phyloP scores from a whole-genome alignment of 2,329 filamentous ascomycete species.

The Ambrosiella cleistominuta region DNA sequence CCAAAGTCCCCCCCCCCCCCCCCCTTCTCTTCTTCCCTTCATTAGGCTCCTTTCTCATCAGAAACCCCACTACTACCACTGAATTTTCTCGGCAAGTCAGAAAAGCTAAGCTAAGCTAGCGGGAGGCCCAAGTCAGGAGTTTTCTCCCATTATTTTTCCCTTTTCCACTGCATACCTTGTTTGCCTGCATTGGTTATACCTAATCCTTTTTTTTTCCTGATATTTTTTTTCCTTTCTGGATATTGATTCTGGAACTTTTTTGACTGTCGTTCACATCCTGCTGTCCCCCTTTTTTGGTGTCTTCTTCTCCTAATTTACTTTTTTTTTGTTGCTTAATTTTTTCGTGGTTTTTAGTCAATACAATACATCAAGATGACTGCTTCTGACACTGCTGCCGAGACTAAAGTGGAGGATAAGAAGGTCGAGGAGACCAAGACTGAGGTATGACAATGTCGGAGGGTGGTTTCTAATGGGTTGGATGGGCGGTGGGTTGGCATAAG shows the following conservation, averaged over 20 bases:
- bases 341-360: not conserved
- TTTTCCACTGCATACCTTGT: not conserved
- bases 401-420: slow-evolving; percentile 15
- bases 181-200: not conserved
- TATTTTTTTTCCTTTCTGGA: not conserved
- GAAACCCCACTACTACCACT: too few relatives aligned
- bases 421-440: slow-evolving; percentile 17
- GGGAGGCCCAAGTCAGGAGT: too few relatives aligned
- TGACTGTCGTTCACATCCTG: not conserved
- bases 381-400: slow-evolving; percentile 27
- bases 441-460: slow-evolving; percentile 6
- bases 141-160: not conserved
- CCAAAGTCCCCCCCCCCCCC: too few relatives aligned
- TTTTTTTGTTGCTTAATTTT: not conserved
- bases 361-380: slow-evolving; percentile 27
- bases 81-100: too few relatives aligned
- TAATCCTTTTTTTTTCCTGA: not conserved
- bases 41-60: too few relatives aligned
- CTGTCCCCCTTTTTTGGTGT: not conserved
- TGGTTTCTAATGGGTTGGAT: not conserved
- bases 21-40: too few relatives aligned
- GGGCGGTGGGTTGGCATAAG: not conserved
- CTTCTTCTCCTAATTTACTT: not conserved
- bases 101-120: too few relatives aligned
- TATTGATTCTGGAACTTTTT: not conserved